Conservation (phyloP, 352 stramenopile genomes). For the Phytophthora tentaculata region DNA sequence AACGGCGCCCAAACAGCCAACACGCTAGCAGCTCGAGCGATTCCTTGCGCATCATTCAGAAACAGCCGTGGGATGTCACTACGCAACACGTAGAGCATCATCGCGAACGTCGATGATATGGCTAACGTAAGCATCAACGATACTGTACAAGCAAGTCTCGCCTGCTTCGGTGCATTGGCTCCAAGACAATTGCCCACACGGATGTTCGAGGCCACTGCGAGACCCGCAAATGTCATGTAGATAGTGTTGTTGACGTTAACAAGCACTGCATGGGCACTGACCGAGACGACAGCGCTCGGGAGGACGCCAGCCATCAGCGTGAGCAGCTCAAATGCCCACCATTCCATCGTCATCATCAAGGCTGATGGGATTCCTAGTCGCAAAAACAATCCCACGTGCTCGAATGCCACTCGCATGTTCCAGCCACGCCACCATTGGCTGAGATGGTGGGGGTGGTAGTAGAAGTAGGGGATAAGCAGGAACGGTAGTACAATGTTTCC, state of each 20-base stretch:
- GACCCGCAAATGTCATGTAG: conserved; percentile 72
- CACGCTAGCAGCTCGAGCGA: conserved; percentile 43
- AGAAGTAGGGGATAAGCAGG: conserved; percentile 64
- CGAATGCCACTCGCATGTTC: conserved; percentile 38
- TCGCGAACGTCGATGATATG: conserved; percentile 35
- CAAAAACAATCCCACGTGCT: conserved; percentile 53
- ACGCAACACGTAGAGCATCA: conserved; percentile 33
- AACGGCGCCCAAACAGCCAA: conserved; percentile 54
- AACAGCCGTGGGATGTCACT: conserved; percentile 41
- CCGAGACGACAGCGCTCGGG: conserved; percentile 50
- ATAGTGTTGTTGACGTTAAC: conserved; percentile 67
- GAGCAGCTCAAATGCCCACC: conserved; percentile 74
- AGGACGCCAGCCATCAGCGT: conserved; percentile 60
- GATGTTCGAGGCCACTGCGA: conserved; percentile 61
- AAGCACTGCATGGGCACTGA: conserved; percentile 69
- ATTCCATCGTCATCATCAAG: conserved; percentile 72
- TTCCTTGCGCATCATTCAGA: conserved; percentile 49
- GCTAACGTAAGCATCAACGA: conserved; percentile 42
- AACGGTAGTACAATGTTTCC: conserved; percentile 57
- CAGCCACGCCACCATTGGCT: conserved; percentile 56
- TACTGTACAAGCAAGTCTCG: conserved; percentile 46
- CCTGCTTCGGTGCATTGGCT: conserved; percentile 49
- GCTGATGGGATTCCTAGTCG: conserved; percentile 54
- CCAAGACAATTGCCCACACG: conserved; percentile 72
- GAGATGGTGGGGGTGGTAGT: conserved; percentile 39